These are phyloP conservation scores for Fusarium sp. DNA, from an alignment of 2,329 filamentous ascomycete genomes.

Conservation along the genomic window DNA sequence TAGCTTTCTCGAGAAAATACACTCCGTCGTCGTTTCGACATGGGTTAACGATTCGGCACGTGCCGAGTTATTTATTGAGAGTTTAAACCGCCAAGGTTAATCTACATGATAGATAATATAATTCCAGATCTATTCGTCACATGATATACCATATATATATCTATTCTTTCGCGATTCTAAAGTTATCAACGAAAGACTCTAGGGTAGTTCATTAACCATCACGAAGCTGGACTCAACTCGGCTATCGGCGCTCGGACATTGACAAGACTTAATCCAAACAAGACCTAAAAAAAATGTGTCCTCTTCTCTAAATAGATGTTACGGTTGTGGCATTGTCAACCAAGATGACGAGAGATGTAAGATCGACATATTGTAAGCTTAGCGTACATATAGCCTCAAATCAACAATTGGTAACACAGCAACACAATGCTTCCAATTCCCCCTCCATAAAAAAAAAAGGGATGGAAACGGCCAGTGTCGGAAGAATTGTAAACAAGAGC, in stretches of 20 bases:
- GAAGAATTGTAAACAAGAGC: conserved; percentile 8
- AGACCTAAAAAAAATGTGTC: not conserved
- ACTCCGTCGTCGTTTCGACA: not conserved
- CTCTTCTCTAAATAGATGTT: not conserved
- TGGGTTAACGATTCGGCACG: not conserved
- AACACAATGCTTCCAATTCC: not conserved
- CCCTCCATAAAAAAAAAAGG: not conserved
- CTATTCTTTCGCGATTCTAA: not conserved
- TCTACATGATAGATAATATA: not conserved
- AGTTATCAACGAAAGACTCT: not conserved
- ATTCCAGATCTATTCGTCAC: not conserved
- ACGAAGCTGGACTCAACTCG: not conserved
- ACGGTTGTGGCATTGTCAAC: not conserved
- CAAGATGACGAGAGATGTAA: conserved; percentile 18
- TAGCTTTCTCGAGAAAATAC: not conserved
- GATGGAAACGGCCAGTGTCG: not conserved
- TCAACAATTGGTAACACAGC: not conserved
- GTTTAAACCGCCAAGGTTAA: not conserved
- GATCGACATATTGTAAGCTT: not conserved
- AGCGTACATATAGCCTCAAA: not conserved
- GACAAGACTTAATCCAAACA: not conserved
- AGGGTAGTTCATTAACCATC: not conserved
- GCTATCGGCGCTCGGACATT: not conserved
- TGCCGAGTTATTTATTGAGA: not conserved
- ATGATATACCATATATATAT: not conserved